A percentile compares a stretch with the other conserved stretches of the same genome.
These are phyloP conservation scores for Pelargonium australe DNA, from an alignment of 441 rosid species.

Conservation along the genomic window DNA sequence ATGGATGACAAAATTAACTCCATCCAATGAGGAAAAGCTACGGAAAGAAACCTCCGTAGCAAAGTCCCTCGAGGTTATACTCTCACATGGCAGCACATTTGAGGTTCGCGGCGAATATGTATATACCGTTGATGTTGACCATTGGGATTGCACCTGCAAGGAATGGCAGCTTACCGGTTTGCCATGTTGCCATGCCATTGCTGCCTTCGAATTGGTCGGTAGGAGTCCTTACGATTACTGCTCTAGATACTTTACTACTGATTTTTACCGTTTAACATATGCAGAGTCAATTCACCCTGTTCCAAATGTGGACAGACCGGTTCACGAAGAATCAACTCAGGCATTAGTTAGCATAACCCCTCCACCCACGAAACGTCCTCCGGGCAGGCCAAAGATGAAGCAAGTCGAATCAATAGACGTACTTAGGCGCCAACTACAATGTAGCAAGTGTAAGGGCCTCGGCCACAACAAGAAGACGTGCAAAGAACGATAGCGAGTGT, in stretches of 20 bases:
- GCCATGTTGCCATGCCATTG: conserved; percentile 67
- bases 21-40: conserved; percentile 59
- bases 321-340: conserved; percentile 30
- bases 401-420: conserved; percentile 43
- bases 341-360: conserved; percentile 45
- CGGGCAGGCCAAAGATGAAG: conserved; percentile 61
- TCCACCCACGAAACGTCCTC: conserved; percentile 55
- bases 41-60: conserved; percentile 39
- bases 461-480: conserved; percentile 76
- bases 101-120: conserved; percentile 47
- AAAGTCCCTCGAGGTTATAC: conserved; percentile 36
- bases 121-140: conserved; percentile 43
- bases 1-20: conserved; percentile 54
- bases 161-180: conserved; percentile 53
- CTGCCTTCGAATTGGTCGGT: conserved; percentile 39
- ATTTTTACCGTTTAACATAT: conserved; percentile 44
- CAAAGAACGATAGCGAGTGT: conserved; percentile 32
- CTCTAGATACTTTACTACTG: conserved; percentile 47
- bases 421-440: conserved; percentile 60
- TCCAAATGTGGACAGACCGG: conserved; percentile 47
- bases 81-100: conserved; percentile 34
- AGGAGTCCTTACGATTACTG: conserved; percentile 58
- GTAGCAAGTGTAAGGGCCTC: conserved; percentile 75
- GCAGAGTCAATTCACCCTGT: conserved; percentile 64
- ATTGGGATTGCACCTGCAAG: conserved; percentile 63